Evolutionary conservation across 2,329 filamentous ascomycete species (phyloP), one percentile per base, ranked within the genome.

Genomic region (Xylaria sp.): DNA sequence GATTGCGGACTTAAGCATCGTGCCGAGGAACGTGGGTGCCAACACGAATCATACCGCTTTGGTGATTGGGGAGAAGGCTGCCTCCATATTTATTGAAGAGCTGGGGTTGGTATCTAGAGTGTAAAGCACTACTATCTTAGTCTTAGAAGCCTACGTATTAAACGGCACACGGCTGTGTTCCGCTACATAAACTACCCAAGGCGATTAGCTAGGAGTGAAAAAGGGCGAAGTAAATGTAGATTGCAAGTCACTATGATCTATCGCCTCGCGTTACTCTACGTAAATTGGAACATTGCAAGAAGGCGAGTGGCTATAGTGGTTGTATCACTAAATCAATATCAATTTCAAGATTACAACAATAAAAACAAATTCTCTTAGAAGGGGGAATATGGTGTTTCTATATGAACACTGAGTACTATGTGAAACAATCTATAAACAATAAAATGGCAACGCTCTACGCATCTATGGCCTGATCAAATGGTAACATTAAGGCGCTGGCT

Each of bases 21-120:
- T 71, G 51, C 79, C 79, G 1, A 58, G 68, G 57, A 82, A 82
- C 48, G 79, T 83, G 17, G 75, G 70, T 62, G 74, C 79, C 0
- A 86, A 87, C 67, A 86, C 85, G 0, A 81, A 82, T 57, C 83
- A 82, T 45, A 83, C 82, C 0, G 85, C 85, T 0, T 74, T 86
- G 17, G 67, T 81, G 19, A 76, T 86, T 32, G 85, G 84, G 0
- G 85, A 87, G 77, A 82, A 79, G 74, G 81, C 78, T 1, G 80
- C 81, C 0, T 79, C 80, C 64, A 81, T 83, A 47, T 76, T 82
- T 24, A 79, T 80, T 6, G 73, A 72, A 60, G 81, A 82, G 59
- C 64, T 82, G 2, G 76, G 76, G 61, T 73, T 21, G 8, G 12
- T 21, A 19, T 17, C 14, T 47, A 47, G 42, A 12, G 34, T 36